Evolutionary conservation across 495 filamentous ascomycete genomes (phyloP), one percentile per base, ranked within the genome.

Genomic region (Penicillium simplicissimum): DNA sequence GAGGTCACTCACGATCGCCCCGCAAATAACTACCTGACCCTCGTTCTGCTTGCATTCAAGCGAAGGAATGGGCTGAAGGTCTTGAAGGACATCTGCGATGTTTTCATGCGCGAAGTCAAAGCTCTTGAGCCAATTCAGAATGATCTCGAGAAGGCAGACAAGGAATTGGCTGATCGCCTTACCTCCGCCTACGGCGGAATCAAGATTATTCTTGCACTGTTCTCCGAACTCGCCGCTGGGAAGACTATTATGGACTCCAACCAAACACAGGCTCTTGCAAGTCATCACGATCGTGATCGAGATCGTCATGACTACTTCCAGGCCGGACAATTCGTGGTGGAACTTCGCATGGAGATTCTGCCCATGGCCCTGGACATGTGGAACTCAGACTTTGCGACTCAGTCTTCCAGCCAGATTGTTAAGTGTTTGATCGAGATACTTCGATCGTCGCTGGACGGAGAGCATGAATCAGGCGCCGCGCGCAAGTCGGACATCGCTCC

Each of bases 41-140:
- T 93, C 15, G 88, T 97, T 34, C 72, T 97, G 35, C 83, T 93
- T 62, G 87, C 90, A 15, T 97, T 98, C 77, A 95, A 93, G 72
- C 87, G 89, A 49, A 81, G 82, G 54, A 85, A 87, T 42, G 95
- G 95, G 2, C 79, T 98, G 40, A 84, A 86, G 34, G 78, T 84
- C 17, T 76, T 98, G 33, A 92, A 89, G 58, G 77, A 83, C 6
- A 87, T 94, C 62, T 85, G 96, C 19, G 79, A 87, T 49, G 78
- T 78, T n/a, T 93, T 96, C 66, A 85, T 88, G 63, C 75, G 83
- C 1, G 88, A 90, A 57, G 86, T 94, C 59, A 82, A 82, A 43
- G 64, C 72, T 17, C 69, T 81, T 34, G 71, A 76, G n/a, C 72
- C 75, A n/a, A 48, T 71, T 0, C 66, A 72, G 15, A 65, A 67